Evolutionary conservation across 2,329 filamentous ascomycete genomes (phyloP), one percentile per base, ranked within the genome.

Genomic region (Cytospora paraplurivora): DNA sequence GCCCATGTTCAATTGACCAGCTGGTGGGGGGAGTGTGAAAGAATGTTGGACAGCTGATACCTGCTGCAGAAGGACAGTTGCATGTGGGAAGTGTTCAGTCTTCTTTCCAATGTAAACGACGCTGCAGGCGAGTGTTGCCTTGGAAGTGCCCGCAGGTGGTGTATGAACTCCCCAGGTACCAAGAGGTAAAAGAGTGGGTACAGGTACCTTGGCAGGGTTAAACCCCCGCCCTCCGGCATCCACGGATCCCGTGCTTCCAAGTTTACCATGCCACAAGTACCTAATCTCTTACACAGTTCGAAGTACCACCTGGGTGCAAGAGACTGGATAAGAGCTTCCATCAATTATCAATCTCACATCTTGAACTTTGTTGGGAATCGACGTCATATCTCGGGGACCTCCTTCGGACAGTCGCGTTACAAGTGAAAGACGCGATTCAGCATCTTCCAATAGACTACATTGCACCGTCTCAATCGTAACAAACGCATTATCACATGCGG

Each of bases 1-100:
- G 21, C 71, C 75, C 78, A 80, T 80, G 17, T 10, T 47, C 7
- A 11, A 47, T 6, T 47, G 44, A 21, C 27, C 27, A 12, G 6
- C n/a, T 17, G 41, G 41, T 34, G 62, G 44, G 8, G 19, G 15
- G 21, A 27, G n/a, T n/a, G n/a, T n/a, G 3, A 32, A 27, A 38
- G 35, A 4, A 27, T 10, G 34, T 19, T 27, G 54, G 7, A 27
- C 12, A 10, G 8, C 13, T 32, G 54, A 44, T 15, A 35, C 41
- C 37, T 32, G 12, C 27, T 32, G 37, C 33, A n/a, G 34, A 33
- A 33, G 27, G 17, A 3, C 51, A 53, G 15, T 21, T 19, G 10
- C 12, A 6, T 19, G 15, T 2, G 5, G 44, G 4, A 7, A 21
- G 44, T 27, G 27, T 27, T 27, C 27, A 27, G 27, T 27, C 27